Percentiles rank a stretch among this genome's conserved stretches.
phyloP scores from a whole-genome alignment of 1,284 basidiomycete genomes.

The Tylopilus sp. region DNA sequence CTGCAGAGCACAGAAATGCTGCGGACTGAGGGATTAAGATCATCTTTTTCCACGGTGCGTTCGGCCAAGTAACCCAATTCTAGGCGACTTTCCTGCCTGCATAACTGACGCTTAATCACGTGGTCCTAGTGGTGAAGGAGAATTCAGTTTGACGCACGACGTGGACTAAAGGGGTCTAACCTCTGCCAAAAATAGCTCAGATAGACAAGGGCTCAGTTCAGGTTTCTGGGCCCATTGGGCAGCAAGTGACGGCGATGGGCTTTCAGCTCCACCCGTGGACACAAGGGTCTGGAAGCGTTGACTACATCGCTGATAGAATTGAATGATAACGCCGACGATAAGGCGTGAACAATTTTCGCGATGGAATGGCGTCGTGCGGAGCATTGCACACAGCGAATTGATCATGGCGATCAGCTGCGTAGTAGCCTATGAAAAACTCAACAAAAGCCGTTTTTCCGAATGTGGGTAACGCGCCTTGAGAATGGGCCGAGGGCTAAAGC shows the following conservation, averaged over 20 bases:
- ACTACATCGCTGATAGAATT: constrained; percentile 94
- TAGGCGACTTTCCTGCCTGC: constrained; percentile 71
- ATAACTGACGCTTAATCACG: constrained; percentile 53
- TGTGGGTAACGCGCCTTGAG: constrained; percentile 59
- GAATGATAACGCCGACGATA: constrained; percentile 92
- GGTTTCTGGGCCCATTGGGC: constrained; percentile 84
- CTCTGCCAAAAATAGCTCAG: constrained; percentile 49
- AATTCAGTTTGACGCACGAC: constrained; percentile 6
- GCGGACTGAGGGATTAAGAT: constrained; percentile 76
- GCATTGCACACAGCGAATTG: constrained; percentile 91
- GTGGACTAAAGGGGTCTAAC: constrained; percentile 31
- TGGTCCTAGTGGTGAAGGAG: constrained; percentile 34
- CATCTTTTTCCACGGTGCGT: constrained; percentile 50
- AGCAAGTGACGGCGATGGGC: constrained; percentile 54
- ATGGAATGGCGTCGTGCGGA: constrained; percentile 93
- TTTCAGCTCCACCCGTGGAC: constrained; percentile 39
- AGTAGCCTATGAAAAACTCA: constrained; percentile 53
- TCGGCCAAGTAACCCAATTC: constrained; percentile 65
- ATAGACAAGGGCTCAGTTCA: constrained; percentile 72
- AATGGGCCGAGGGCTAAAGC: constrained; percentile 67
- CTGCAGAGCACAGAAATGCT: constrained; percentile 77
- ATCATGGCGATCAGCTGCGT: constrained; percentile 87
- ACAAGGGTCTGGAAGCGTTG: constrained; percentile 81
- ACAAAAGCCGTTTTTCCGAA: constrained; percentile 1
- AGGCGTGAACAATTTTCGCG: constrained; percentile 91